Evolutionary conservation across 176 grass and related monocot species (phyloP).

Genomic region (Puya raimondii): DNA sequence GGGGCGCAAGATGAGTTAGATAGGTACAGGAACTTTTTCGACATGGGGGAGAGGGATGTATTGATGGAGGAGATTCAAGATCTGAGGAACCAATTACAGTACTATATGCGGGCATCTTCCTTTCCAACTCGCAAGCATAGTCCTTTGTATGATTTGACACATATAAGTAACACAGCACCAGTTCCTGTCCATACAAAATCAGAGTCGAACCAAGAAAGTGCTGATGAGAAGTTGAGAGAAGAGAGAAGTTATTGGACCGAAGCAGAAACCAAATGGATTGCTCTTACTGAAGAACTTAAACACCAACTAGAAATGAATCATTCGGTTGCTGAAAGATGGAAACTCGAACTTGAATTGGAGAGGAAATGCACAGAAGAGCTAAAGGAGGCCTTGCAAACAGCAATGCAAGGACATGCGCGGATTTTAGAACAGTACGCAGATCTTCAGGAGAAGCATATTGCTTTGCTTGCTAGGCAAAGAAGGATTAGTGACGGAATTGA

Average conservation of each 20-base stretch:
- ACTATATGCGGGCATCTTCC: conserved; percentile 49
- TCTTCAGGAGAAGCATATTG: conserved; percentile 91
- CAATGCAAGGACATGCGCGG: conserved; percentile 84
- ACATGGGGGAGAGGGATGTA: conserved; percentile 66
- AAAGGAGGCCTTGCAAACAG: conserved; percentile 85
- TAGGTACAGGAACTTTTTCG: conserved; percentile 47
- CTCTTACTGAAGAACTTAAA: conserved; percentile 77
- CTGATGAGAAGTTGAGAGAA: conserved; percentile 23
- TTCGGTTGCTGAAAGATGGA: conserved; percentile 40
- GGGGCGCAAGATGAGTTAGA: conserved; percentile 65
- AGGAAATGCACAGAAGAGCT: conserved; percentile 78
- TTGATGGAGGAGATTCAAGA: conserved; percentile 93
- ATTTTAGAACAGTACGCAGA: conserved; percentile 94
- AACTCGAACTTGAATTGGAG: conserved; percentile 64
- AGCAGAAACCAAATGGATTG: conserved; percentile 76
- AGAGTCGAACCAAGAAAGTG: conserved; percentile 39
- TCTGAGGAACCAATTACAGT: conserved; percentile 75
- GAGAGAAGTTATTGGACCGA: conserved; percentile 38
- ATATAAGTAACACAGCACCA: conserved; percentile 19
- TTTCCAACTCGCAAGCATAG: conserved; percentile 29
- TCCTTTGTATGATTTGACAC: conserved; percentile 26
- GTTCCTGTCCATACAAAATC: conserved; percentile 23
- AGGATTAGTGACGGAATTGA: conserved; percentile 76
- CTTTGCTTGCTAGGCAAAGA: conserved; percentile 56
- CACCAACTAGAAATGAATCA: conserved; percentile 58